Evolutionary conservation across 2,329 filamentous ascomycete species (phyloP).

Genomic region (Pyricularia sp.): DNA sequence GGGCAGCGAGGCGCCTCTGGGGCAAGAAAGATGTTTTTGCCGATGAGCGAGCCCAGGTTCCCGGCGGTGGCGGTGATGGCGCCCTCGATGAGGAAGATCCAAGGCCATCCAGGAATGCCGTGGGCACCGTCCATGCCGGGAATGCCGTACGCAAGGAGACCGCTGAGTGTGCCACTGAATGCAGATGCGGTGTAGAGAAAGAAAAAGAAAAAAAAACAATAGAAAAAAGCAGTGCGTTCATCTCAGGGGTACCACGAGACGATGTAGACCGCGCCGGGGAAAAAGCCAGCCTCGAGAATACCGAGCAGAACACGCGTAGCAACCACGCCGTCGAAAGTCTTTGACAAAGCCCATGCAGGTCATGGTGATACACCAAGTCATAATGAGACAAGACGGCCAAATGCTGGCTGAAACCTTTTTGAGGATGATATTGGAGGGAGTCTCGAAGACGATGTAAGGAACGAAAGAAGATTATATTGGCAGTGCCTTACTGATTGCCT

Average conservation of each 20-base stretch:
- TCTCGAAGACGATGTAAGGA: constrained; percentile 42
- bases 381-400: constrained; percentile 43
- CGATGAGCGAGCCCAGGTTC: too few relatives aligned
- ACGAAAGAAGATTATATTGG: constrained; percentile 46
- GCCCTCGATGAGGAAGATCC: constrained; percentile 37
- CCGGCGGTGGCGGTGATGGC: constrained; percentile 17
- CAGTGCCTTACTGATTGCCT: constrained; percentile 44
- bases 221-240: constrained; percentile 9
- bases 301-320: constrained; percentile 18
- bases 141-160: constrained; percentile 6
- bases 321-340: constrained; percentile 17
- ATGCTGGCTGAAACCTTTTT: constrained; percentile 45
- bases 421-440: constrained; percentile 50
- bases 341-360: constrained; percentile 30
- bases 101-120: constrained; percentile 9
- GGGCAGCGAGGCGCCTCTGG: too few relatives aligned
- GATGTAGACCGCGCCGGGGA: constrained; percentile 17
- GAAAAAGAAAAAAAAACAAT: background rate
- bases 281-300: constrained; percentile 19
- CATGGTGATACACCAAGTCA: constrained; percentile 17
- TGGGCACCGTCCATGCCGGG: constrained; percentile 4
- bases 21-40: too few relatives aligned
- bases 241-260: constrained; percentile 18
- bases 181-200: constrained; percentile 2
- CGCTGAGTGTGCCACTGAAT: constrained; percentile 6